Percentiles rank a stretch among this genome's conserved stretches.
phyloP scores from a whole-genome alignment of 1,139 yeast genomes.

The Debaryomyces coudertii region DNA sequence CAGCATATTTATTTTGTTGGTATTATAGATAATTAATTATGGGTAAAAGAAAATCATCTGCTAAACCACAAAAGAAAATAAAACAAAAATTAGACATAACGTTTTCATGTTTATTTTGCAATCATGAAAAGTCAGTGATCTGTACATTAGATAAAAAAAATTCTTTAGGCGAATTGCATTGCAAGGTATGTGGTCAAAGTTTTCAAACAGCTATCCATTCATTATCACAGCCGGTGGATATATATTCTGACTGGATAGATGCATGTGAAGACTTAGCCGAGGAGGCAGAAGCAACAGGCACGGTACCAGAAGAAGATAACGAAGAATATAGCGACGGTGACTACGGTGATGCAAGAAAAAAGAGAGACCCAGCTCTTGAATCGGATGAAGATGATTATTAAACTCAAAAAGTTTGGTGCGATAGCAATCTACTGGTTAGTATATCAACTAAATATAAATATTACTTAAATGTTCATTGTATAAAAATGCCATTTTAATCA shows the following conservation, averaged over 20 bases:
- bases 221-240: constrained; percentile 86
- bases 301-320: constrained; percentile 22
- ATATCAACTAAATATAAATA: background rate
- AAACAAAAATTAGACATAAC: constrained; percentile 82
- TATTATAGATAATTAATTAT: constrained; percentile 19
- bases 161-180: constrained; percentile 80
- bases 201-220: constrained; percentile 90
- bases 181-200: constrained; percentile 93
- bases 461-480: background rate
- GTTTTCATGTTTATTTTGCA: constrained; percentile 92
- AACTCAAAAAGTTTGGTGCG: background rate
- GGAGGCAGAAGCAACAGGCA: constrained; percentile 46
- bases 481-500: constrained; percentile 2
- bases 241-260: constrained; percentile 97
- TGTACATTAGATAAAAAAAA: constrained; percentile 88
- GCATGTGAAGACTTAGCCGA: constrained; percentile 96
- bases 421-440: constrained; percentile 10
- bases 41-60: constrained; percentile 94
- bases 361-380: constrained; percentile 24
- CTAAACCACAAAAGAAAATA: constrained; percentile 78
- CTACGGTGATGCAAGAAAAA: constrained; percentile 23
- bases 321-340: constrained; percentile 47
- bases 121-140: constrained; percentile 90
- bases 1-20: background rate
- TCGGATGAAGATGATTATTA: constrained; percentile 34